These are phyloP conservation scores for Tolypocladium tropicale DNA, from an alignment of 2,329 filamentous ascomycete genomes.

Conservation along the genomic window DNA sequence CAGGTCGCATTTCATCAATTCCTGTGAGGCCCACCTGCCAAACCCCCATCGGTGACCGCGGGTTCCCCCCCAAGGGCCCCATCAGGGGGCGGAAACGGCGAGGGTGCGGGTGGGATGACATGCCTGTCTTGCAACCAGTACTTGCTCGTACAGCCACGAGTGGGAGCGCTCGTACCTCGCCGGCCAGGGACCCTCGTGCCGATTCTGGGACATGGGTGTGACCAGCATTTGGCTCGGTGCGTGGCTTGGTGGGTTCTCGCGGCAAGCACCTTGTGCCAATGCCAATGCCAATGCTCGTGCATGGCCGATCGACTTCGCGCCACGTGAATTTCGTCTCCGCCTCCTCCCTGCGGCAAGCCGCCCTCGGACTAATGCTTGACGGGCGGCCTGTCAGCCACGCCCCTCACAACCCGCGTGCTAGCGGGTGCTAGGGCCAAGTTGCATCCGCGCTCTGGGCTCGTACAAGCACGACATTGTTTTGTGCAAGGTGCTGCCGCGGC, in stretches of 20 bases:
- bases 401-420: neutral
- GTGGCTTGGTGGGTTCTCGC: neutral
- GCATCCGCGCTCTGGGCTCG: neutral
- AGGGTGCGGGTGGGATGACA: conserved; percentile 5
- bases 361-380: neutral
- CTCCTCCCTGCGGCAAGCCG: neutral
- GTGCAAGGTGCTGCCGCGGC: neutral
- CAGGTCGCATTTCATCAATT: neutral
- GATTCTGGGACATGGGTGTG: conserved; percentile 4
- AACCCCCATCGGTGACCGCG: neutral
- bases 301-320: conserved; percentile 1
- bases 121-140: too few species aligned
- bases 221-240: neutral
- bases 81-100: neutral
- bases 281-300: conserved; percentile 1
- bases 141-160: too few species aligned
- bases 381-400: neutral
- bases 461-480: neutral
- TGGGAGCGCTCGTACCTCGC: too few species aligned
- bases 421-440: neutral
- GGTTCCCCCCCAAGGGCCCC: too few species aligned
- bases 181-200: conserved; percentile 21
- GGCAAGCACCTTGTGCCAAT: neutral
- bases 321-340: conserved; percentile 5
- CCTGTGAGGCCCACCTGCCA: neutral